Percentiles rank a stretch among this genome's conserved stretches.
These are phyloP conservation scores for Neonectria faginata DNA, from an alignment of 2,329 filamentous ascomycete species.

Conservation along the genomic window DNA sequence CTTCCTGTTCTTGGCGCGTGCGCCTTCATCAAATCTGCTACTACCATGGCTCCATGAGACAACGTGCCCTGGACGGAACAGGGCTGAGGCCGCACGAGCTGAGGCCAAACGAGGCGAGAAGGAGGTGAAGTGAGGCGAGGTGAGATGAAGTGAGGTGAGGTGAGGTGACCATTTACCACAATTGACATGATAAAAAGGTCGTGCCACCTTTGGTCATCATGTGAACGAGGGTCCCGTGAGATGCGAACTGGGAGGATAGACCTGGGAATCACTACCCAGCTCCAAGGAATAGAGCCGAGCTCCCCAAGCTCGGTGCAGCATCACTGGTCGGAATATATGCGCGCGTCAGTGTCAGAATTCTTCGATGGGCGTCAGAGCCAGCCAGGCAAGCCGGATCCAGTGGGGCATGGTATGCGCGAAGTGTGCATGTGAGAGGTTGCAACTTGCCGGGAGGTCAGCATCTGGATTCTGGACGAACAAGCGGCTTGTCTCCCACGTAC, in stretches of 20 bases:
- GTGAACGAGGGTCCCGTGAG: slow-evolving; percentile 23
- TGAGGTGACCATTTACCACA: slow-evolving; percentile 35
- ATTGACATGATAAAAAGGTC: slow-evolving; percentile 33
- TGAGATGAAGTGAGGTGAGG: slow-evolving; percentile 35
- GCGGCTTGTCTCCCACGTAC: slow-evolving; percentile 33
- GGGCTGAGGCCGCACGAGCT: slow-evolving; percentile 24
- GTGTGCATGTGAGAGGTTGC: slow-evolving; percentile 28
- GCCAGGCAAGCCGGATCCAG: slow-evolving; percentile 10
- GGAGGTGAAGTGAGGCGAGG: slow-evolving; percentile 26
- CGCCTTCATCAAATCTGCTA: neutral
- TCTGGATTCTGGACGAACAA: slow-evolving; percentile 23
- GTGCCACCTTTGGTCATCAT: slow-evolving; percentile 37
- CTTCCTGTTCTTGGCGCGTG: slow-evolving; percentile 7
- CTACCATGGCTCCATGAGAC: neutral
- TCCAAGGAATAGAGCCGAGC: slow-evolving; percentile 8
- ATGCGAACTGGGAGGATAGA: slow-evolving; percentile 26
- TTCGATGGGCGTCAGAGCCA: slow-evolving; percentile 3
- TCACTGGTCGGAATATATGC: slow-evolving; percentile 7
- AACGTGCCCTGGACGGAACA: slow-evolving; percentile 1
- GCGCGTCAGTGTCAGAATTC: slow-evolving; percentile 20
- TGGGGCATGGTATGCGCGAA: slow-evolving; percentile 15
- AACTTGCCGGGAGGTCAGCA: slow-evolving; percentile 21
- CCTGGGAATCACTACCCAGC: slow-evolving; percentile 3
- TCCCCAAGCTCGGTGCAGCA: neutral
- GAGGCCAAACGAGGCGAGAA: slow-evolving; percentile 29